Percentiles rank a stretch among this genome's conserved stretches.
Evolutionary conservation across 2,329 filamentous ascomycete genomes (phyloP).

Genomic region (Aureobasidium sp.): DNA sequence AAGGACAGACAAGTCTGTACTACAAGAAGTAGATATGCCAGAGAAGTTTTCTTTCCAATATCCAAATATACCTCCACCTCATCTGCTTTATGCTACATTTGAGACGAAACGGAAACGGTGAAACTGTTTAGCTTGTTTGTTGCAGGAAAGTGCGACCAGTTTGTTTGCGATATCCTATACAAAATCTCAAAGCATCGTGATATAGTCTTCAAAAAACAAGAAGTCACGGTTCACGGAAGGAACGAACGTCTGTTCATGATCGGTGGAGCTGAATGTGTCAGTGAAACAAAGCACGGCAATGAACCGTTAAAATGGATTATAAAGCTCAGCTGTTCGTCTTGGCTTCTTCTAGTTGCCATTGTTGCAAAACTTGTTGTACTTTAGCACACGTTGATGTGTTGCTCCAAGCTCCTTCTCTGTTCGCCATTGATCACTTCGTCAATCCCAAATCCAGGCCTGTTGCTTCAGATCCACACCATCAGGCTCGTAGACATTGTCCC

Average conservation of each 20-base stretch:
- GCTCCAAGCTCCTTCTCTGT: background rate
- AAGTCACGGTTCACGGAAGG: background rate
- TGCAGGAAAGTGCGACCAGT: background rate
- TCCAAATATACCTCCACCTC: background rate
- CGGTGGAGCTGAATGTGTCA: background rate
- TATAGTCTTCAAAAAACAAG: background rate
- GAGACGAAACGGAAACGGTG: background rate
- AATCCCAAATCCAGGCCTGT: background rate
- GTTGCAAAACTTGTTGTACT: background rate
- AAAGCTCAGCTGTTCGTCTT: too few relatives aligned
- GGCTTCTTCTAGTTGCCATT: background rate
- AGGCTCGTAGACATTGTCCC: background rate
- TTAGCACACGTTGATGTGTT: too few relatives aligned
- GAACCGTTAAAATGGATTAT: background rate
- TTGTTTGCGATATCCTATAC: background rate
- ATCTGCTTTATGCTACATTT: background rate
- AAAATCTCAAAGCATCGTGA: background rate
- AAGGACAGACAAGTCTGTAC: too few relatives aligned
- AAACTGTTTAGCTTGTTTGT: background rate
- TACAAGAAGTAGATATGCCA: background rate
- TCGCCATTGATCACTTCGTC: background rate
- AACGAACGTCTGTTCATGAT: background rate
- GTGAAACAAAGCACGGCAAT: background rate
- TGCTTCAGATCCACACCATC: background rate
- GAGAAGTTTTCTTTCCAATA: background rate